Evolutionary conservation across 2,329 filamentous ascomycete genomes (phyloP).

Genomic region (Sporothrix variecibatus): DNA sequence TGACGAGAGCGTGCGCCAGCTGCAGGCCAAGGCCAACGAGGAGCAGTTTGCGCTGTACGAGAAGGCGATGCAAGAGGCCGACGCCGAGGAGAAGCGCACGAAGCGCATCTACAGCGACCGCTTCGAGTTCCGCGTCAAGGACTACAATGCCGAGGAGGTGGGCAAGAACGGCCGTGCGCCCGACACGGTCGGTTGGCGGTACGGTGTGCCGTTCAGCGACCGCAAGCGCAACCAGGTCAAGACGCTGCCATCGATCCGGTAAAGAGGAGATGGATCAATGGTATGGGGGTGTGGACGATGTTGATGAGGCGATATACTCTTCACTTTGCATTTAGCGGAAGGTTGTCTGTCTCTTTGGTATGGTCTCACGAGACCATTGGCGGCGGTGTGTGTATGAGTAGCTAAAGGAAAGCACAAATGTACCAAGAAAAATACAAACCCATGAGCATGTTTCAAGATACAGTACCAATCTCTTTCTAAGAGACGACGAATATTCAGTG

Average conservation of each 20-base stretch:
- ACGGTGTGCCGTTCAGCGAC: conserved; percentile 64
- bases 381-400: conserved; percentile 9
- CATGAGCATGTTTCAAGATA: background rate
- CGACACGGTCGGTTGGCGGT: conserved; percentile 60
- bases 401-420: background rate
- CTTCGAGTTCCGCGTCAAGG: conserved; percentile 64
- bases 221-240: conserved; percentile 65
- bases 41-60: conserved; percentile 21
- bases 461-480: no score
- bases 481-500: background rate
- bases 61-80: conserved; percentile 39
- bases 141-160: conserved; percentile 58
- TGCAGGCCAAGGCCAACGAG: conserved; percentile 40
- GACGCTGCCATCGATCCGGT: conserved; percentile 63
- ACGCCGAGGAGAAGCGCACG: conserved; percentile 45
- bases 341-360: background rate
- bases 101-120: conserved; percentile 48
- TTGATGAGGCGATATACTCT: background rate
- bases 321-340: background rate
- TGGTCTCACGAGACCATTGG: background rate
- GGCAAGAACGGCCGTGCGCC: conserved; percentile 56
- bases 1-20: conserved; percentile 15
- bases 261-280: background rate
- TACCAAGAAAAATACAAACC: background rate
- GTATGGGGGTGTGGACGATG: background rate